Conservation (phyloP, 2,329 filamentous ascomycete species). For the Cercospora berteroae region DNA sequence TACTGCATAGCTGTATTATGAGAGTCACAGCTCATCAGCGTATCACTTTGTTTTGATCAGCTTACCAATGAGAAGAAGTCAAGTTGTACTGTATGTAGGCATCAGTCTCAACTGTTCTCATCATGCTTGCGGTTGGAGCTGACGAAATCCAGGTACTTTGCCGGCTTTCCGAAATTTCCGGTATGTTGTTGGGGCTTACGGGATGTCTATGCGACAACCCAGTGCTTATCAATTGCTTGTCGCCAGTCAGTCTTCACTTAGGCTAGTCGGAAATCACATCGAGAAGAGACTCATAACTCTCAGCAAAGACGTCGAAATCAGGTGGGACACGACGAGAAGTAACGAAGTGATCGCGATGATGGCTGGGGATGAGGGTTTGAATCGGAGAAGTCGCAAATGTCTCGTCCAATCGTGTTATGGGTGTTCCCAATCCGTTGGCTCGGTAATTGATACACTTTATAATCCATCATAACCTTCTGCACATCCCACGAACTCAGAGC, state of each 20-base stretch:
- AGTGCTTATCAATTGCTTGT: neutral
- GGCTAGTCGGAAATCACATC: too few species aligned
- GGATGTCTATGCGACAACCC: neutral
- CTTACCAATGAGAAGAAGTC: neutral
- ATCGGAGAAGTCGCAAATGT: neutral
- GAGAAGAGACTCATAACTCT: too few species aligned
- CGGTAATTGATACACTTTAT: conserved; percentile 7
- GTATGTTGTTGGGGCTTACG: neutral
- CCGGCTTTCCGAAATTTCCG: neutral
- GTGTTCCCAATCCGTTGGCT: neutral
- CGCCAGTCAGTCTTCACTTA: too few species aligned
- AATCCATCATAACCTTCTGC: neutral
- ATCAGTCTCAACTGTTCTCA: neutral
- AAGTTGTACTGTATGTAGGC: neutral
- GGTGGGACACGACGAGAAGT: too few species aligned
- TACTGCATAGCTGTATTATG: neutral
- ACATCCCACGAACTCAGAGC: neutral
- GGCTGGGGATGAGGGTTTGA: neutral
- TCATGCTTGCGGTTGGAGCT: neutral
- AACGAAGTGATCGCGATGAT: neutral
- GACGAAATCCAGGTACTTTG: neutral
- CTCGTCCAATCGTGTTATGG: neutral
- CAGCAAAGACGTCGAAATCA: too few species aligned
- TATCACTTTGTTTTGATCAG: neutral
- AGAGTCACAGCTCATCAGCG: too few species aligned